Conservation (phyloP, 1,284 basidiomycete species). For the Ganoderma boninense region DNA sequence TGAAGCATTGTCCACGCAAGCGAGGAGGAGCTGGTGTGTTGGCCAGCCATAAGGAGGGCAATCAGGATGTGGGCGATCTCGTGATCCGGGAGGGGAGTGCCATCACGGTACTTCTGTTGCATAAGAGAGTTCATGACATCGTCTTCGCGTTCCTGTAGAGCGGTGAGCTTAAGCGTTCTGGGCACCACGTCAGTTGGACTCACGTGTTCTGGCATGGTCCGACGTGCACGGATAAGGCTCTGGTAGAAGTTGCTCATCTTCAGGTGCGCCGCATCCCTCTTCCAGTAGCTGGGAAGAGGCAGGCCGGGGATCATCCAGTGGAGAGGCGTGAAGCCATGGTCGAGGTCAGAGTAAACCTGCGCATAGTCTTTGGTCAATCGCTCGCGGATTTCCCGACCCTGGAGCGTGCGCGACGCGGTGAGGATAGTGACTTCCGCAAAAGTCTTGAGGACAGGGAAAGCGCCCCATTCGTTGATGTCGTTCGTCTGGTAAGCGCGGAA, state of each 20-base stretch:
- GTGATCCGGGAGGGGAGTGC: constrained; percentile 81
- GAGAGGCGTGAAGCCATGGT: constrained; percentile 91
- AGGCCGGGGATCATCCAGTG: constrained; percentile 97
- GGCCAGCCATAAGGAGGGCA: constrained; percentile 95
- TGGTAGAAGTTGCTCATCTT: constrained; percentile 97
- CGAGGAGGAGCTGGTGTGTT: constrained; percentile 96
- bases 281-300: constrained; percentile 89
- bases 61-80: constrained; percentile 99
- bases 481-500: constrained; percentile 72
- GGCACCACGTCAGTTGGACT: constrained; percentile 18
- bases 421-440: constrained; percentile 96
- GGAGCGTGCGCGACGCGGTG: constrained; percentile 92
- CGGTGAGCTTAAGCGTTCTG: constrained; percentile 3
- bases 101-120: constrained; percentile 89
- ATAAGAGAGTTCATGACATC: constrained; percentile 96
- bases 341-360: constrained; percentile 88
- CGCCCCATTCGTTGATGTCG: constrained; percentile 75
- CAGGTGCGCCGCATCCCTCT: constrained; percentile 89
- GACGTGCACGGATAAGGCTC: constrained; percentile 85
- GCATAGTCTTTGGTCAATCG: constrained; percentile 88
- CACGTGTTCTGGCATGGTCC: constrained; percentile 58
- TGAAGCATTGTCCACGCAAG: constrained; percentile 94
- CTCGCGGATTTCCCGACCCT: constrained; percentile 90
- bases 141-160: constrained; percentile 65
- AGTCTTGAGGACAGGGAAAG: constrained; percentile 77